Conservation (phyloP, 352 stramenopile species). For the Phytophthora ohioensis region DNA sequence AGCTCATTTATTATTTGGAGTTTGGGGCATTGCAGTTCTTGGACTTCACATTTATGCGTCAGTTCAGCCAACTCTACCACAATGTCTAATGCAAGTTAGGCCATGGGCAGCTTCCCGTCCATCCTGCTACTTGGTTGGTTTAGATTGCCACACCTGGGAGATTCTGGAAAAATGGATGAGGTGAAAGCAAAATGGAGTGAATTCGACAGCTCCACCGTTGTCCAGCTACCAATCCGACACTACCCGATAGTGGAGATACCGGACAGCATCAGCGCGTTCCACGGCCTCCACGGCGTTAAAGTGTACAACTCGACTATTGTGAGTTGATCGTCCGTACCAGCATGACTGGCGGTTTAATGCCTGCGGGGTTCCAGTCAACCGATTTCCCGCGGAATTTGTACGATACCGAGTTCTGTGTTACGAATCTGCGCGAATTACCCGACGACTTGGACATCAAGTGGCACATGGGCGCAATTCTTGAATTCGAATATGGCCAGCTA, state of each 20-base stretch:
- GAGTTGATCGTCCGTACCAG: slow-evolving; percentile 43
- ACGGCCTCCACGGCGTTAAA: slow-evolving; percentile 39
- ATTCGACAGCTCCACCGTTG: slow-evolving; percentile 23
- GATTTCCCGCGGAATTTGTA: too few relatives aligned
- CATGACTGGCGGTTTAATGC: too few relatives aligned
- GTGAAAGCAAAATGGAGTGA: slow-evolving; percentile 5
- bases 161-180: slow-evolving; percentile 28
- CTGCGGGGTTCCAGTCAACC: too few relatives aligned
- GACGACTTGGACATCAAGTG: slow-evolving; percentile 46
- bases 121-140: slow-evolving; percentile 40
- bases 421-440: slow-evolving; percentile 1
- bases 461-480: slow-evolving; percentile 13
- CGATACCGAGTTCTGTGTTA: too few relatives aligned
- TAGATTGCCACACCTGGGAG: slow-evolving; percentile 34
- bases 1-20: background rate
- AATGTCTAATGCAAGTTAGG: slow-evolving; percentile 36
- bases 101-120: slow-evolving; percentile 36
- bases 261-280: slow-evolving; percentile 23
- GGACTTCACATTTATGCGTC: slow-evolving; percentile 29
- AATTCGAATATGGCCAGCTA: slow-evolving; percentile 33
- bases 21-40: slow-evolving; percentile 31
- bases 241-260: slow-evolving; percentile 39
- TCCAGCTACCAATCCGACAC: slow-evolving; percentile 43
- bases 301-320: slow-evolving; percentile 51
- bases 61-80: slow-evolving; percentile 7